Base-by-base conservation (phyloP, 2,329 filamentous ascomycete species). In the Pseudogymnoascus sp. region DNA sequence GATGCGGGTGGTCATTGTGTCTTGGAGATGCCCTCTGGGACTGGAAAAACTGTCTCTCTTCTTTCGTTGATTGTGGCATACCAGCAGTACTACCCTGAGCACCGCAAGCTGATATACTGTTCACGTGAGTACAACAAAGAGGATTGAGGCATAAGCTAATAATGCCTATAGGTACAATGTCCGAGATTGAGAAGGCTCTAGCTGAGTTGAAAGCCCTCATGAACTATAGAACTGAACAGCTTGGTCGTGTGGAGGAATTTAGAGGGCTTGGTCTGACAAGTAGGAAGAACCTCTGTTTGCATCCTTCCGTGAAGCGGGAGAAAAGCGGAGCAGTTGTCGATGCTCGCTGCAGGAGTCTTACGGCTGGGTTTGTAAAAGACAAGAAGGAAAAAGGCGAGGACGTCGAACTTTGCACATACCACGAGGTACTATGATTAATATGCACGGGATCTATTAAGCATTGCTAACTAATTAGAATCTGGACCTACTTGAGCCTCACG, bases 1-100 rank as follows among this genome's bases (percentile, higher is more conserved):
- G 94, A 99, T 80, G 89, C 88, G 18, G 90, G 90, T 59, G 95
- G 94, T 64, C 91, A 99, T 76, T 97, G 92, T 74, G 93, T 99
- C 20, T 78, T 99, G 68, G 94, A 99, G 77, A 99, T 99, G 94
- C 94, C 94, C 74, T 99, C 94, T 63, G 94, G 94, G 43, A 99
- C 94, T 22, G 94, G 94, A 64, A 99, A 99, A 79, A 99, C 94
- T 0, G 90, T 99, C 25, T 97, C 94, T 8, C 80, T 99, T 4
- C 79, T 99, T 47, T 97, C 94, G 0, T 83, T 99, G 67, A 99
- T 99, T 70, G 86, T 99, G 62, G 93, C 94, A 41, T 99, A 99
- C 70, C 95, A 99, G 74, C 90, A 94, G 72, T 87, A 92, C 72
- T 92, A 93, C 70, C 91, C 92, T 2, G 91, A 96, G 71, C 90